Base-by-base conservation (phyloP, 108 stramenopile genomes). In the Hondaea fermentalgiana region DNA sequence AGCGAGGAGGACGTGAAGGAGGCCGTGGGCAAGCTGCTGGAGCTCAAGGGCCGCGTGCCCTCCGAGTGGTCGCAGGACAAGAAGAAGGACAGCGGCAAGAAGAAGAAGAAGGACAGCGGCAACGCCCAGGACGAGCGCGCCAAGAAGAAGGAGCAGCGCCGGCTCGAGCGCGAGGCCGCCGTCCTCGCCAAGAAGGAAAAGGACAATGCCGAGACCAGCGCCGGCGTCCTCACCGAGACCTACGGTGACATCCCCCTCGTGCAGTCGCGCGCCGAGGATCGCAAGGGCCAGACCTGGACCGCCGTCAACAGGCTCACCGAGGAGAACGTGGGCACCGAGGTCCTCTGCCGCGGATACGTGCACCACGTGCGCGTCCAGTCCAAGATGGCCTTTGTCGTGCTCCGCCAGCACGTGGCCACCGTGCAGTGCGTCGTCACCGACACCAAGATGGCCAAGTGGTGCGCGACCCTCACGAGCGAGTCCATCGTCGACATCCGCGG, bases 401-500 rank as follows among this genome's bases (percentile, higher is more conserved):
- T 99, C n/a, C 95, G 99, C 44, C 97, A 98, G 43, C 92, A 92
- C 23, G 72, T 98, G 72, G 96, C 92, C 89, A 96, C 98, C 8
- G 97, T 98, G 6, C 99, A 99, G 91, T 97, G 94, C 60, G 98
- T 98, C 29, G 91, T 94, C 28, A 92, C 90, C 25, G 91, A 91
- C 60, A 88, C 91, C 69, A 51, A 89, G 5, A 98, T 99, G 98
- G 96, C 99, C 91, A 97, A 98, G 91, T 99, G 96, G 95, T 96
- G 97, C 87, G 90, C 92, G 60, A 95, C 90, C 6, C 89, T 99
- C 29, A 93, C 97, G 6, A 88, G 91, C 29, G 99, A 99, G 92
- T 96, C 96, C 44, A 95, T 99, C 59, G 96, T 99, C 8, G 99
- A 99, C 92, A 92, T 99, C 44, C 88, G 90, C 60, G 99, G 97